phyloP scores from a whole-genome alignment of 2,329 filamentous ascomycete species.

The Calonectria fujianensis region DNA sequence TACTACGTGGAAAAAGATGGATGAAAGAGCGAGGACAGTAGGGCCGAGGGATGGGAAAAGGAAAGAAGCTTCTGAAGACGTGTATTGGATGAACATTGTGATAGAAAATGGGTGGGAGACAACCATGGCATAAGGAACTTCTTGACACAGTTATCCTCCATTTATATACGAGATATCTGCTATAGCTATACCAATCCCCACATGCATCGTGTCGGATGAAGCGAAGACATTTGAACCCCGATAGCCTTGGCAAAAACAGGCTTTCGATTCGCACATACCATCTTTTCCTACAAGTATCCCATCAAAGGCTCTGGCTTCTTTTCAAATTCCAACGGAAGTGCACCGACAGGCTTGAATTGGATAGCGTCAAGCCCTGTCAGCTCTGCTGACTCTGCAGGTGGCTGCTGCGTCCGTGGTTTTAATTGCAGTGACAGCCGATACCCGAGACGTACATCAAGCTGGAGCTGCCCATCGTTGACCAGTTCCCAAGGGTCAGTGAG shows the following conservation, averaged over 20 bases:
- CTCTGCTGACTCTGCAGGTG: not conserved
- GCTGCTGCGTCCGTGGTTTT: not conserved
- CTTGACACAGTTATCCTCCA: too few species aligned
- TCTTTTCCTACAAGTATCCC: not conserved
- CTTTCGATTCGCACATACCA: not conserved
- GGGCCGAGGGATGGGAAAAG: not conserved
- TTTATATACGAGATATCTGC: too few species aligned
- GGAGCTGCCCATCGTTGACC: not conserved
- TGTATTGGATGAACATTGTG: slow-evolving; percentile 46
- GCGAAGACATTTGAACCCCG: too few species aligned
- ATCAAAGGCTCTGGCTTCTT: not conserved
- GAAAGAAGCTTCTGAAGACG: slow-evolving; percentile 23
- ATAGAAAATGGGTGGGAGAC: slow-evolving; percentile 46
- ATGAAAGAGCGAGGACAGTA: slow-evolving; percentile 4
- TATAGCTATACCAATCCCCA: too few species aligned
- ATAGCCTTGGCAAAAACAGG: not conserved
- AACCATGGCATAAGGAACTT: slow-evolving; percentile 30
- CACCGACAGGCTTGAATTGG: not conserved
- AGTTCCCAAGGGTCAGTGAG: slow-evolving; percentile 10
- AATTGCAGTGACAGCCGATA: not conserved
- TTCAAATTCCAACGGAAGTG: slow-evolving; percentile 1
- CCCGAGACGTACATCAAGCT: not conserved
- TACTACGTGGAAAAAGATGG: slow-evolving; percentile 43
- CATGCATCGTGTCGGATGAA: too few species aligned
- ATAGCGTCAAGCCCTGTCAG: not conserved